A percentile compares a stretch with the other conserved stretches of the same genome.
Evolutionary conservation across 805 yeast species (phyloP).

Genomic region (Wickerhamomyces subpelliculosus): DNA sequence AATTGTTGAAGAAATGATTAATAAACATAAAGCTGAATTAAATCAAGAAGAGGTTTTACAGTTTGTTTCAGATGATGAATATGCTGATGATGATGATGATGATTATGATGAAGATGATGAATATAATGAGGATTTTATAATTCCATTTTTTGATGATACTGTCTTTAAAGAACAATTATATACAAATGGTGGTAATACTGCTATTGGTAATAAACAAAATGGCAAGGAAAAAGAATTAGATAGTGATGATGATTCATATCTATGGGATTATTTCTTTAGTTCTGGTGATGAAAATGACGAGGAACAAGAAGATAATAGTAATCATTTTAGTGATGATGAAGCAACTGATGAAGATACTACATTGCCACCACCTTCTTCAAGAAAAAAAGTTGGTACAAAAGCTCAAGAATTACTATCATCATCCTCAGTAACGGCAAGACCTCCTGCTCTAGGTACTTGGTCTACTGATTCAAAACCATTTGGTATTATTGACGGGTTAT

Average conservation of each 20-base stretch:
- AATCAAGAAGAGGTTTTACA: constrained; percentile 33
- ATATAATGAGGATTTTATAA: constrained; percentile 20
- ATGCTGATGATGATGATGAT: constrained; percentile 11
- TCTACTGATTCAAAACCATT: constrained; percentile 77
- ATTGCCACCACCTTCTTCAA: constrained; percentile 62
- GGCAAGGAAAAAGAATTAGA: constrained; percentile 26
- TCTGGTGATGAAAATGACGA: constrained; percentile 28
- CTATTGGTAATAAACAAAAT: constrained; percentile 20
- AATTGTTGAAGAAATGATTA: constrained; percentile 25
- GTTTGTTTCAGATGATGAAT: constrained; percentile 26
- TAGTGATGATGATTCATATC: constrained; percentile 36
- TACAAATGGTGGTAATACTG: constrained; percentile 8
- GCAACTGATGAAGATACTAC: constrained; percentile 92
- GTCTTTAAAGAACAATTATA: constrained; percentile 14
- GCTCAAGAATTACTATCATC: constrained; percentile 92
- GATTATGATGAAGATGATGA: constrained; percentile 7
- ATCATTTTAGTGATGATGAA: constrained; percentile 54
- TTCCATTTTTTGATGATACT: constrained; percentile 11
- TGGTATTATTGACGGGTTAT: constrained; percentile 90
- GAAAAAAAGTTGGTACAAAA: constrained; percentile 59
- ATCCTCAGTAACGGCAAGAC: constrained; percentile 75
- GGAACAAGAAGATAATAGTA: constrained; percentile 11
- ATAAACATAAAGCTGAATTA: constrained; percentile 37
- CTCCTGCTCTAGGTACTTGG: constrained; percentile 93
- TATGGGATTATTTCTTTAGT: constrained; percentile 69